phyloP scores from a whole-genome alignment of 1,139 yeast species.

The Candida tunisiensis region DNA sequence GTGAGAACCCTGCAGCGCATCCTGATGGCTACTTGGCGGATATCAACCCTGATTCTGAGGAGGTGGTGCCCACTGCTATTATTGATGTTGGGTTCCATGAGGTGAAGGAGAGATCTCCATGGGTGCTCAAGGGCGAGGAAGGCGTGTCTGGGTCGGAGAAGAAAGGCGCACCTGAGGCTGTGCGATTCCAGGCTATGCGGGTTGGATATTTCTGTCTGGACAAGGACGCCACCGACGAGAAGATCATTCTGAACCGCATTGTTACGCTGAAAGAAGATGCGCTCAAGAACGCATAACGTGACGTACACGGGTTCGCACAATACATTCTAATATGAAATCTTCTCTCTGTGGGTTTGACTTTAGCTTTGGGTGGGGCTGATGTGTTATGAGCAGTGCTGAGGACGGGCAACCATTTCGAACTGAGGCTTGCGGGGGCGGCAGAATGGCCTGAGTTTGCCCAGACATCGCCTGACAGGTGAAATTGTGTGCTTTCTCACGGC shows the following conservation, averaged over 20 bases:
- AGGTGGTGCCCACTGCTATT: conserved; percentile 43
- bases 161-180: conserved; percentile 54
- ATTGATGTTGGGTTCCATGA: conserved; percentile 68
- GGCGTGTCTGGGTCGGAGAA: conserved; percentile 36
- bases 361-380: no score
- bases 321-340: background rate
- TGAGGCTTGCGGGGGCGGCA: no score
- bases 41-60: conserved; percentile 66
- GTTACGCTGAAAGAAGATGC: conserved; percentile 69
- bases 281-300: conserved; percentile 12
- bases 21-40: conserved; percentile 84
- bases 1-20: conserved; percentile 79
- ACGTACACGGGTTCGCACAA: no score
- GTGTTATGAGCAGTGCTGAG: no score
- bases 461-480: background rate
- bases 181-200: conserved; percentile 94
- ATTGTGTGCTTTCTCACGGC: background rate
- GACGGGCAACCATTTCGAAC: no score
- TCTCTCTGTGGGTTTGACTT: no score
- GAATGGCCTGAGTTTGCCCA: no score
- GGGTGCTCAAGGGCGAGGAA: conserved; percentile 35
- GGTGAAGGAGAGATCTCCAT: conserved; percentile 54
- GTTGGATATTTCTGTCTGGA: conserved; percentile 94
- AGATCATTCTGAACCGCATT: conserved; percentile 64
- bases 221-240: conserved; percentile 46